These are phyloP conservation scores for Moesziomyces parantarcticus DNA, from an alignment of 1,284 basidiomycete genomes.

Conservation along the genomic window DNA sequence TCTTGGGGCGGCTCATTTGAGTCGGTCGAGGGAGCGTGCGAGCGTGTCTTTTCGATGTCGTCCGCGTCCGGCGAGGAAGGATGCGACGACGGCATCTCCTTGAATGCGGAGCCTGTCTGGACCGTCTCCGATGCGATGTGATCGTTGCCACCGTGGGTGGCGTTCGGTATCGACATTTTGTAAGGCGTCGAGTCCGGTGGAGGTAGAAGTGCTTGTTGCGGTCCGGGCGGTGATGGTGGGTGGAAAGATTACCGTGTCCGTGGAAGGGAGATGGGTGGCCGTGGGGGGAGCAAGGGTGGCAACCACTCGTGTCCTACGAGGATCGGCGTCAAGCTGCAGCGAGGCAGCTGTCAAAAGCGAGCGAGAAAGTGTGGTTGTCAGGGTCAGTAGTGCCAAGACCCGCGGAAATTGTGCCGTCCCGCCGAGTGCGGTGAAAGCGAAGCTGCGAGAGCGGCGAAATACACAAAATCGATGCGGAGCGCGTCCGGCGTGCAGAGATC, in stretches of 20 bases:
- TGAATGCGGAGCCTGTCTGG: conserved; percentile 14
- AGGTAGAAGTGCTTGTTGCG: neutral
- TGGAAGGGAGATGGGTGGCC: too few relatives aligned
- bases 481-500: too few relatives aligned
- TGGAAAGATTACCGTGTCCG: neutral
- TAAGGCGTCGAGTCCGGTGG: neutral
- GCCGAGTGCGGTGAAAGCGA: too few relatives aligned
- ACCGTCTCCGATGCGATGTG: conserved; percentile 3
- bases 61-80: conserved; percentile 21
- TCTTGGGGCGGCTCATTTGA: conserved; percentile 15
- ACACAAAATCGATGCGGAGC: too few relatives aligned
- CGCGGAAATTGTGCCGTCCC: too few relatives aligned
- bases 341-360: too few relatives aligned
- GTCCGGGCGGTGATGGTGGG: neutral
- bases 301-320: too few relatives aligned
- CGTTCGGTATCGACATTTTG: conserved; percentile 13
- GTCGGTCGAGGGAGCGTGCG: neutral
- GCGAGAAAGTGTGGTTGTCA: too few relatives aligned
- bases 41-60: conserved; percentile 22
- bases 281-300: too few relatives aligned
- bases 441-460: too few relatives aligned
- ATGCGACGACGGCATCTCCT: conserved; percentile 9
- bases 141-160: conserved; percentile 7
- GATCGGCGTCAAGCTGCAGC: too few relatives aligned
- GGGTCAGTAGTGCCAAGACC: too few relatives aligned